Evolutionary conservation across 1,284 basidiomycete species (phyloP).

Genomic region (Ceratobasidium sp.): DNA sequence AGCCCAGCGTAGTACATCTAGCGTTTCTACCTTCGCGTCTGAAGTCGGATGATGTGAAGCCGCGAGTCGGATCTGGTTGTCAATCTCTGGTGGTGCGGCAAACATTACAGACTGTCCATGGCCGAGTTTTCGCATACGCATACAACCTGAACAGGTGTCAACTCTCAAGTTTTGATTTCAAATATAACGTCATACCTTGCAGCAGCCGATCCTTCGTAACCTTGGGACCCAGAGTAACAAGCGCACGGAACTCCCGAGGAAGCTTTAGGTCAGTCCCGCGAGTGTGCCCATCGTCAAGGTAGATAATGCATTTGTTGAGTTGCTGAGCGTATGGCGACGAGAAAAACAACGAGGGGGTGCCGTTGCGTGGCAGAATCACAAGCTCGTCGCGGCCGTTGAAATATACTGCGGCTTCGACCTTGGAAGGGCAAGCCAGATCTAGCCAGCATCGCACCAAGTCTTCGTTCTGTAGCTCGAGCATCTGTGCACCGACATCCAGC

Average conservation of each 20-base stretch:
- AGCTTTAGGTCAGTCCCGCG: constrained; percentile 26
- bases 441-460: constrained; percentile 56
- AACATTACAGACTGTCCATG: constrained; percentile 59
- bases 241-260: constrained; percentile 2
- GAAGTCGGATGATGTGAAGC: background rate
- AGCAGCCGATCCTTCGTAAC: constrained; percentile 61
- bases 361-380: constrained; percentile 7
- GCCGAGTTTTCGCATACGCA: constrained; percentile 61
- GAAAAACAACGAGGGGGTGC: background rate
- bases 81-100: constrained; percentile 58
- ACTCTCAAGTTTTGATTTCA: background rate
- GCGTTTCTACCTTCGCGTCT: background rate
- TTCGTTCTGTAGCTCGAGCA: constrained; percentile 58
- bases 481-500: constrained; percentile 65
- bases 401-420: constrained; percentile 55
- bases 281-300: constrained; percentile 21
- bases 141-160: constrained; percentile 50
- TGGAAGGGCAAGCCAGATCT: constrained; percentile 36
- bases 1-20: constrained; percentile 32
- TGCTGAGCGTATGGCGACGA: constrained; percentile 20
- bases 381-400: constrained; percentile 52
- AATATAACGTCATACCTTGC: constrained; percentile 63
- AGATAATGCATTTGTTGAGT: constrained; percentile 30
- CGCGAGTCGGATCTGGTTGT: constrained; percentile 50
- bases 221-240: constrained; percentile 60